Conservation (phyloP, 108 stramenopile genomes). For the Mediolabrus comicus region DNA sequence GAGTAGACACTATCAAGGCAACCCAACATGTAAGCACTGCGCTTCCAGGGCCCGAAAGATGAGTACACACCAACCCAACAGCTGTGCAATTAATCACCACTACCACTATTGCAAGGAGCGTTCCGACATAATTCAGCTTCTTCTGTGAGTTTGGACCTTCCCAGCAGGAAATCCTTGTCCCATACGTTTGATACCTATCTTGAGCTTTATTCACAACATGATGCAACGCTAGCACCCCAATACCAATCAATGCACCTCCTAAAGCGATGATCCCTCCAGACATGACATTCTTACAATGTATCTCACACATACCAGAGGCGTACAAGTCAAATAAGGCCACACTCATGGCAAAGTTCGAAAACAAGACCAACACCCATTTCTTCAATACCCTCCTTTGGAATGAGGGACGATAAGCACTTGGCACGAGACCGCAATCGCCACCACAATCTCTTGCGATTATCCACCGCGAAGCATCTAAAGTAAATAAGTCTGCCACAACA, state of each 20-base stretch:
- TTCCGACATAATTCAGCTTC: not conserved
- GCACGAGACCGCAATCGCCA: not conserved
- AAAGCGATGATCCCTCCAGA: not conserved
- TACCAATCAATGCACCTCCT: not conserved
- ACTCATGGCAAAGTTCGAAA: not conserved
- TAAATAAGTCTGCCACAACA: not conserved
- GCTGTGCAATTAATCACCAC: not conserved
- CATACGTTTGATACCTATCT: not conserved
- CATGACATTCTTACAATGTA: not conserved
- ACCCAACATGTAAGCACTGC: not conserved
- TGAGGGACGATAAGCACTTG: not conserved
- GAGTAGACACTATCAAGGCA: not conserved
- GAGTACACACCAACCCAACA: not conserved
- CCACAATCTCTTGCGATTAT: not conserved
- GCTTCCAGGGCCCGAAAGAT: not conserved
- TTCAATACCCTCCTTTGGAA: not conserved
- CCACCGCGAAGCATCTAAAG: not conserved
- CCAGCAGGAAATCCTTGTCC: not conserved
- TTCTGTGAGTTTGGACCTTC: not conserved
- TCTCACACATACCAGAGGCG: not conserved
- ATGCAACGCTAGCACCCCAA: not conserved
- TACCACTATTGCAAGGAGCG: not conserved
- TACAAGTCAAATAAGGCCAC: not conserved
- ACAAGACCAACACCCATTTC: not conserved
- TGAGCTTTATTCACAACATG: not conserved